Percentiles rank a stretch among this genome's conserved stretches.
phyloP scores from a whole-genome alignment of 1,139 yeast genomes.

The Yamadazyma taylorii region DNA sequence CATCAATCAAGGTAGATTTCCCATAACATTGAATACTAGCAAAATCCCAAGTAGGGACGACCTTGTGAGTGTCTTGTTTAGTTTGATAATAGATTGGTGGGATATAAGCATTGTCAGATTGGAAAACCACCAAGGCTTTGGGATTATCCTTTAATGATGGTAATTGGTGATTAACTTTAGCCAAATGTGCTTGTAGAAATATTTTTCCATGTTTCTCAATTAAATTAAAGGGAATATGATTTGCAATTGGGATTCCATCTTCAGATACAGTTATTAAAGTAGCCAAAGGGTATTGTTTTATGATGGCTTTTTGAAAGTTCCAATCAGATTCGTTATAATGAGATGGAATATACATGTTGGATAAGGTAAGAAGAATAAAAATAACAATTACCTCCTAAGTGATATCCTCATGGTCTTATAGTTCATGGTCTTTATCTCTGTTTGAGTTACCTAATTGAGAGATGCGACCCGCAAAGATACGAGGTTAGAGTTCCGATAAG shows the following conservation, averaged over 20 bases:
- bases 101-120: slow-evolving; percentile 54
- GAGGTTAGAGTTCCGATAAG: no score
- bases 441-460: no score
- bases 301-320: slow-evolving; percentile 42
- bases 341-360: slow-evolving; percentile 31
- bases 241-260: slow-evolving; percentile 43
- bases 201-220: slow-evolving; percentile 40
- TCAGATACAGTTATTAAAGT: slow-evolving; percentile 47
- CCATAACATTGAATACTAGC: slow-evolving; percentile 63
- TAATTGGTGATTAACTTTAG: slow-evolving; percentile 54
- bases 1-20: slow-evolving; percentile 46
- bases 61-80: slow-evolving; percentile 58
- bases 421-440: no score
- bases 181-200: slow-evolving; percentile 56
- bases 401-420: no score
- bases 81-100: slow-evolving; percentile 63
- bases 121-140: slow-evolving; percentile 54
- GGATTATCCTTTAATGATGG: slow-evolving; percentile 42
- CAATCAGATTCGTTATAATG: slow-evolving; percentile 33
- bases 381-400: no score
- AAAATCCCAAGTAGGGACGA: slow-evolving; percentile 76
- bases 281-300: slow-evolving; percentile 51
- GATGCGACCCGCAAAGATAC: no score
- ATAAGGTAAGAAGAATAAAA: neutral
- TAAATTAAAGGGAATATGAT: slow-evolving; percentile 59